Conservation (phyloP, 768 basidiomycete genomes). For the Phanerochaete carnosa region DNA sequence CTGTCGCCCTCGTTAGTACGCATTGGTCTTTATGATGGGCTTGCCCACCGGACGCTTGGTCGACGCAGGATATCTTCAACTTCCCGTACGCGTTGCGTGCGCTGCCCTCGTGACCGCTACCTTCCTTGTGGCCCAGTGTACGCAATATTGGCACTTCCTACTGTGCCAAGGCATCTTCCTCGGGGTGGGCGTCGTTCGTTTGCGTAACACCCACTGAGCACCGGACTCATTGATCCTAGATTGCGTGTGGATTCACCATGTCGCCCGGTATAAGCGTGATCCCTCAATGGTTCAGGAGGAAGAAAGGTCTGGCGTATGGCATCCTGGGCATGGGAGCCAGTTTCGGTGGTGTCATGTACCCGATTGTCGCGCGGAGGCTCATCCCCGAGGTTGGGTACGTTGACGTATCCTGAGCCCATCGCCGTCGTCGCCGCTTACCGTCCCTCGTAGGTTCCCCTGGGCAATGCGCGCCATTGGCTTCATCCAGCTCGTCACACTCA, state of each 20-base stretch:
- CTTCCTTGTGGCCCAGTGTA: slow-evolving; percentile 69
- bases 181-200: slow-evolving; percentile 43
- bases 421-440: neutral
- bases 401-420: neutral
- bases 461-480: slow-evolving; percentile 71
- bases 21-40: slow-evolving; percentile 59
- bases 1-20: slow-evolving; percentile 29
- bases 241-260: slow-evolving; percentile 50
- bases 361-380: slow-evolving; percentile 55
- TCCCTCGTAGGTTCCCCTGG: slow-evolving; percentile 59
- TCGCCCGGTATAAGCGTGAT: slow-evolving; percentile 56
- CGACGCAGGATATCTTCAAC: slow-evolving; percentile 64
- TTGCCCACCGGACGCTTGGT: slow-evolving; percentile 65
- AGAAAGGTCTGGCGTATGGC: slow-evolving; percentile 55
- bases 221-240: slow-evolving; percentile 10
- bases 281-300: slow-evolving; percentile 71
- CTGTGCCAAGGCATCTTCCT: slow-evolving; percentile 68
- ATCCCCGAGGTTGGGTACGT: slow-evolving; percentile 53
- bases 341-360: slow-evolving; percentile 65
- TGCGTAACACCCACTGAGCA: no score
- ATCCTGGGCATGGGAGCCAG: slow-evolving; percentile 63
- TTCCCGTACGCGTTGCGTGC: slow-evolving; percentile 46
- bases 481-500: slow-evolving; percentile 49
- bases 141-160: slow-evolving; percentile 72
- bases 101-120: slow-evolving; percentile 49